phyloP scores from a whole-genome alignment of 257 asterid genomes.

The Misopates orontium region DNA sequence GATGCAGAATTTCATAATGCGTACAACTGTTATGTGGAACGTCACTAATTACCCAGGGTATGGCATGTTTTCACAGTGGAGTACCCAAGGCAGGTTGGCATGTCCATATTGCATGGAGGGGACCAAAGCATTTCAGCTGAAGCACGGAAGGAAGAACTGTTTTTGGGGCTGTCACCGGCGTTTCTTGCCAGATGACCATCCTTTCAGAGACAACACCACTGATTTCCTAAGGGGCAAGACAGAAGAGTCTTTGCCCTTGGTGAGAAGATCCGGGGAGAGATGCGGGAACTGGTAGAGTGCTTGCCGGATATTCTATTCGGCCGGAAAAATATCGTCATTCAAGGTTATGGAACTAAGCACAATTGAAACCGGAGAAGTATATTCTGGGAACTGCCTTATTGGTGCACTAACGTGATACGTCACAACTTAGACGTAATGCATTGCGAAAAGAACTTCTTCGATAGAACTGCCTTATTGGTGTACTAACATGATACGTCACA shows the following conservation, averaged over 20 bases:
- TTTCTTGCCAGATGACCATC: background rate
- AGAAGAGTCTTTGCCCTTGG: too few relatives aligned
- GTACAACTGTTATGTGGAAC: background rate
- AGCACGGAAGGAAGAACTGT: background rate
- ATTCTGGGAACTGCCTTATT: slow-evolving; percentile 7
- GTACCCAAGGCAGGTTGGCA: slow-evolving; percentile 1
- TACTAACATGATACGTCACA: too few relatives aligned
- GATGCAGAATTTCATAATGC: background rate
- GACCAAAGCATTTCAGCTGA: background rate
- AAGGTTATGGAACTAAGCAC: background rate
- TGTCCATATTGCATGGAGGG: background rate
- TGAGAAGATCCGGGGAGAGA: too few relatives aligned
- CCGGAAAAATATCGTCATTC: too few relatives aligned
- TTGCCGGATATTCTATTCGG: background rate
- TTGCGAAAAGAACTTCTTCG: background rate
- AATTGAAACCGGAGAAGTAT: background rate
- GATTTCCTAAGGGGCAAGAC: too few relatives aligned
- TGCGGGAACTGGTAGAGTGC: too few relatives aligned
- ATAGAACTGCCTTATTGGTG: background rate
- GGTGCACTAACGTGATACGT: background rate
- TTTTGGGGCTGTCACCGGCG: background rate
- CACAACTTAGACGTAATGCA: background rate
- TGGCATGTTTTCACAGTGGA: slow-evolving; percentile 1
- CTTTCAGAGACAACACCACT: background rate
- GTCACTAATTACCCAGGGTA: background rate